phyloP scores from a whole-genome alignment of 345 rosid genomes.

The Lepidium didymum region DNA sequence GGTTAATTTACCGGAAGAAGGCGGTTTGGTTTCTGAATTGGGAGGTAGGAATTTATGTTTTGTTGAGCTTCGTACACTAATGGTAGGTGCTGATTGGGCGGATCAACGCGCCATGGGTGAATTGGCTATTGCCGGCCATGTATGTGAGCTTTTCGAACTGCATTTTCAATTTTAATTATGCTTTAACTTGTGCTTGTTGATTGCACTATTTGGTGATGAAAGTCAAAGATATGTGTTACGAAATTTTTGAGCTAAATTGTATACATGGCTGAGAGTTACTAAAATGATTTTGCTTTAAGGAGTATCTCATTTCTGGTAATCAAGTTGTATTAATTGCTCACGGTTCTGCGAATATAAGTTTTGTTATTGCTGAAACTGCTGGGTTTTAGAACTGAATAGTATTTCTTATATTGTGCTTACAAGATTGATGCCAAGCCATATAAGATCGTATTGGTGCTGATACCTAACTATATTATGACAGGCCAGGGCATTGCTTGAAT shows the following conservation, averaged over 20 bases:
- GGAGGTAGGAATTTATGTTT: slow-evolving; percentile 47
- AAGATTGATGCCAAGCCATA: neutral
- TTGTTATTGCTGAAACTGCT: neutral
- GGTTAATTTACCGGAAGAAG: slow-evolving; percentile 49
- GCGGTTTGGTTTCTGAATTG: slow-evolving; percentile 37
- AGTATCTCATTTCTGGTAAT: neutral
- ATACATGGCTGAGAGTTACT: neutral
- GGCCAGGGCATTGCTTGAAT: slow-evolving; percentile 88
- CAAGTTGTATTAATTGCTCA: too few species aligned
- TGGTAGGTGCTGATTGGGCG: slow-evolving; percentile 97
- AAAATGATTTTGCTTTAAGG: neutral
- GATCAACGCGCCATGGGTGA: slow-evolving; percentile 68
- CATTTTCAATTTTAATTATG: neutral
- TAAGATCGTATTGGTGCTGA: neutral
- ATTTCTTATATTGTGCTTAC: neutral
- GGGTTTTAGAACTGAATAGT: neutral
- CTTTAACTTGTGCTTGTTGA: neutral
- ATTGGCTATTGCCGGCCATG: slow-evolving; percentile 93
- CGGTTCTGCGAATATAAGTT: too few species aligned
- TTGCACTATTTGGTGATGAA: neutral
- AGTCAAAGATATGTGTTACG: neutral
- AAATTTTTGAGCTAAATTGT: neutral
- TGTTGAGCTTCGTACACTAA: slow-evolving; percentile 79
- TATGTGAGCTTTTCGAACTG: slow-evolving; percentile 35
- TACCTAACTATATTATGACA: slow-evolving; percentile 2